Percentiles rank a stretch among this genome's conserved stretches.
These are phyloP conservation scores for Apiospora kogelbergensis DNA, from an alignment of 2,329 filamentous ascomycete species.

Conservation along the genomic window DNA sequence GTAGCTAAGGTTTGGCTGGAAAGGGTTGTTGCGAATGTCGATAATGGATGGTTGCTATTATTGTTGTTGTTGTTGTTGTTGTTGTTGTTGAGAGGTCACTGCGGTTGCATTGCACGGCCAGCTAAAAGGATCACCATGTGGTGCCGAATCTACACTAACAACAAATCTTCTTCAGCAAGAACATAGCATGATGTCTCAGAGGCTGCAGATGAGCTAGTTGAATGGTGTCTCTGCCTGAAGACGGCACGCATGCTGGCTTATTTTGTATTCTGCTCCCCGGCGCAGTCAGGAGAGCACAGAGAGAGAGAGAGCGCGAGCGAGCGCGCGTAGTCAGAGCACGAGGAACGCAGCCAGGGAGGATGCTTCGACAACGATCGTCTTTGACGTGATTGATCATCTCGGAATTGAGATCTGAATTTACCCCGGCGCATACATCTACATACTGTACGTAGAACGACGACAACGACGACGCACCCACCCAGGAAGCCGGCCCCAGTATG, in stretches of 20 bases:
- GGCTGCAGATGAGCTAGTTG: neutral
- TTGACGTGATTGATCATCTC: constrained; percentile 2
- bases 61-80: neutral
- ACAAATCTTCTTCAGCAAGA: neutral
- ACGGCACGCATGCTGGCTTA: neutral
- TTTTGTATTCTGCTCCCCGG: neutral
- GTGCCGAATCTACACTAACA: constrained; percentile 3
- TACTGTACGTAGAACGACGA: too few relatives aligned
- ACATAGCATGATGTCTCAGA: neutral
- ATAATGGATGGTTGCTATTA: neutral
- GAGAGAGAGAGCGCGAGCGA: too few relatives aligned
- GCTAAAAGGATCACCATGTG: constrained; percentile 1
- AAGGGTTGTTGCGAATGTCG: neutral
- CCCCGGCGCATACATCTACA: neutral
- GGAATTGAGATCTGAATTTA: neutral
- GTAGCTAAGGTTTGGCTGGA: neutral
- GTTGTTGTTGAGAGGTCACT: constrained; percentile 5
- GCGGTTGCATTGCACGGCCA: constrained; percentile 1
- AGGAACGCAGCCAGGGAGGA: neutral
- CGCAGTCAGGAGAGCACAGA: neutral
- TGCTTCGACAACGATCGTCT: neutral
- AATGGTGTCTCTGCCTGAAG: constrained; percentile 11
- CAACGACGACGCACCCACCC: neutral
- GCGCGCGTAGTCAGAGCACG: too few relatives aligned
- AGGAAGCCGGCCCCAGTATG: neutral